Conservation (phyloP, 805 yeast species). For the Candida ortonii region DNA sequence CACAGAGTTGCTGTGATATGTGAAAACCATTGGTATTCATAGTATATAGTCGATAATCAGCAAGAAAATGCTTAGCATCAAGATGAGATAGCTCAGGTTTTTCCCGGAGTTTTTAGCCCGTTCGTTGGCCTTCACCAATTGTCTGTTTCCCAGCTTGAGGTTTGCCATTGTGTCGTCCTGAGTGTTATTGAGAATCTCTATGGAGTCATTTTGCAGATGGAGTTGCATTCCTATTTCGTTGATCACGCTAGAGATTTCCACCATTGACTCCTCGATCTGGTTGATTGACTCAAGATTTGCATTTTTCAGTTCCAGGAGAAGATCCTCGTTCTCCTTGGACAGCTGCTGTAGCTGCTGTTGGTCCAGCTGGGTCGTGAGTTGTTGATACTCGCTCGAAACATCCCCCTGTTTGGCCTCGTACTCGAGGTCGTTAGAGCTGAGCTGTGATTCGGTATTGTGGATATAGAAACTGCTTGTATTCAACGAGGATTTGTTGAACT, state of each 20-base stretch:
- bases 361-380: slow-evolving; percentile 28
- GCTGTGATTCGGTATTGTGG: slow-evolving; percentile 10
- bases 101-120: slow-evolving; percentile 61
- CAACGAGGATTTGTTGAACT: slow-evolving; percentile 33
- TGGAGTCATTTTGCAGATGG: slow-evolving; percentile 67
- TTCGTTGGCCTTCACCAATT: slow-evolving; percentile 63
- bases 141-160: slow-evolving; percentile 66
- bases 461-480: slow-evolving; percentile 21
- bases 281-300: slow-evolving; percentile 60
- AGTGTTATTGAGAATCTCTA: slow-evolving; percentile 58
- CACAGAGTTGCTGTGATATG: slow-evolving; percentile 10
- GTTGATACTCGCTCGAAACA: slow-evolving; percentile 35
- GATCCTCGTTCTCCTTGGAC: slow-evolving; percentile 56
- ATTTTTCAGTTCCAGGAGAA: slow-evolving; percentile 51
- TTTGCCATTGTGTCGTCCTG: slow-evolving; percentile 67
- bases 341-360: slow-evolving; percentile 59
- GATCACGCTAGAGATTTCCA: slow-evolving; percentile 74
- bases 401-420: slow-evolving; percentile 33
- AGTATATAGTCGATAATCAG: slow-evolving; percentile 52
- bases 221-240: slow-evolving; percentile 72
- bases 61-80: slow-evolving; percentile 54
- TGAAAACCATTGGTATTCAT: slow-evolving; percentile 3
- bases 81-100: slow-evolving; percentile 51
- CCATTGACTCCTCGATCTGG: slow-evolving; percentile 56
- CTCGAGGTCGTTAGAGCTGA: no score